Conservation (phyloP, 169 alveolate genomes). For the Cryptosporidium baileyi region DNA sequence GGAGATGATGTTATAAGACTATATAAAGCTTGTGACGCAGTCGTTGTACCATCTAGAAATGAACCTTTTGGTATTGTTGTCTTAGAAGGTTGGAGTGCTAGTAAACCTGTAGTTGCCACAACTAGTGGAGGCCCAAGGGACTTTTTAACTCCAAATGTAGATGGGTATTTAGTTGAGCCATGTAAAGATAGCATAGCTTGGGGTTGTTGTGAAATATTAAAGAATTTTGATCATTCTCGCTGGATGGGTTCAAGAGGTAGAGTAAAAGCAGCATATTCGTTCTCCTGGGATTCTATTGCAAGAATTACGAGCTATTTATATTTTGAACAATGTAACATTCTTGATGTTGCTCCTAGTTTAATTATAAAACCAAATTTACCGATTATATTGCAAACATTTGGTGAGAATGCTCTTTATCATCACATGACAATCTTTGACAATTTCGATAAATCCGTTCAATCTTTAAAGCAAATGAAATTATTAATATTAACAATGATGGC, state of each 20-base stretch:
- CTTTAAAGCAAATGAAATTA: conserved; percentile 71
- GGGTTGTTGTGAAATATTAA: conserved; percentile 78
- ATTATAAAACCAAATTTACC: conserved; percentile 13
- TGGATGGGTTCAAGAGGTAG: conserved; percentile 80
- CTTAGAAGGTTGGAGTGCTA: conserved; percentile 81
- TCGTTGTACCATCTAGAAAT: conserved; percentile 80
- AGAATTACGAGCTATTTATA: conserved; percentile 72
- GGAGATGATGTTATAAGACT: conserved; percentile 74
- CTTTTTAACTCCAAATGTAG: conserved; percentile 75
- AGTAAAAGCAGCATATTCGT: conserved; percentile 76
- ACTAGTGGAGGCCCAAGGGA: conserved; percentile 84
- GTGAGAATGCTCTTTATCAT: conserved; percentile 72
- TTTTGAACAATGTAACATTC: conserved; percentile 73
- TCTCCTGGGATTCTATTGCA: conserved; percentile 78
- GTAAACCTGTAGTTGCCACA: conserved; percentile 82
- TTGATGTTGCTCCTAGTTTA: conserved; percentile 71
- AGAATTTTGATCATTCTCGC: conserved; percentile 75
- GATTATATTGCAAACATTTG: conserved; percentile 29
- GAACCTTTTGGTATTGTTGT: conserved; percentile 84
- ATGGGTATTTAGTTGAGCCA: conserved; percentile 79
- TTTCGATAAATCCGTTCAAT: conserved; percentile 74
- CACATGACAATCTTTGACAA: conserved; percentile 78
- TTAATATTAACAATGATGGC: conserved; percentile 70
- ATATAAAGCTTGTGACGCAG: conserved; percentile 82
- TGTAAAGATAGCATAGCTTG: conserved; percentile 79